phyloP scores from a whole-genome alignment of 202 grass and related monocot species.

The Miscanthus sacchariflorus region DNA sequence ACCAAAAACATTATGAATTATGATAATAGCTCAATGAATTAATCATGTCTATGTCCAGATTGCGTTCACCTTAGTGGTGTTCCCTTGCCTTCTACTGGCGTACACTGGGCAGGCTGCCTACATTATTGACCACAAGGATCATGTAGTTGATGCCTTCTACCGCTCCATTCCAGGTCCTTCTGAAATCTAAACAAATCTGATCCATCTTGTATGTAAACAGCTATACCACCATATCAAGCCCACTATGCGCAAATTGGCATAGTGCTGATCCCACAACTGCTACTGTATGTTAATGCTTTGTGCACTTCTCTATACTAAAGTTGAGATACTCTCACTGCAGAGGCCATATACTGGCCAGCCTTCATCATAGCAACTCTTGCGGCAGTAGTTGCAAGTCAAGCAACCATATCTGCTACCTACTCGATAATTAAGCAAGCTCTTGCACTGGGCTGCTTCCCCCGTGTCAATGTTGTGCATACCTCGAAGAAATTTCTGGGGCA shows the following conservation, averaged over 20 bases:
- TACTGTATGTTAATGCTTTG: slow-evolving; percentile 32
- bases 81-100: slow-evolving; percentile 91
- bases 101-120: slow-evolving; percentile 94
- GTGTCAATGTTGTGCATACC: slow-evolving; percentile 86
- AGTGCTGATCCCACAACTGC: slow-evolving; percentile 42
- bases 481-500: slow-evolving; percentile 81
- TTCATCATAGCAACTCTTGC: slow-evolving; percentile 86
- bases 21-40: slow-evolving; percentile 20
- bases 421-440: slow-evolving; percentile 87
- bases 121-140: slow-evolving; percentile 69
- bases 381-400: slow-evolving; percentile 90
- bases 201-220: slow-evolving; percentile 23
- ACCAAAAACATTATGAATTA: slow-evolving; percentile 11
- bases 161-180: slow-evolving; percentile 82
- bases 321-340: slow-evolving; percentile 59
- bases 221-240: slow-evolving; percentile 23
- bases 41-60: slow-evolving; percentile 60
- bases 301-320: slow-evolving; percentile 37
- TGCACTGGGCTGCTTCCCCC: slow-evolving; percentile 80
- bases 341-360: slow-evolving; percentile 81
- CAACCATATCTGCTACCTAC: slow-evolving; percentile 93
- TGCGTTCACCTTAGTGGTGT: slow-evolving; percentile 83
- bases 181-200: slow-evolving; percentile 28
- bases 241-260: slow-evolving; percentile 35
- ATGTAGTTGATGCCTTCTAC: slow-evolving; percentile 86